phyloP scores from a whole-genome alignment of 2,329 filamentous ascomycete genomes.

The Lecanicillium sp. region DNA sequence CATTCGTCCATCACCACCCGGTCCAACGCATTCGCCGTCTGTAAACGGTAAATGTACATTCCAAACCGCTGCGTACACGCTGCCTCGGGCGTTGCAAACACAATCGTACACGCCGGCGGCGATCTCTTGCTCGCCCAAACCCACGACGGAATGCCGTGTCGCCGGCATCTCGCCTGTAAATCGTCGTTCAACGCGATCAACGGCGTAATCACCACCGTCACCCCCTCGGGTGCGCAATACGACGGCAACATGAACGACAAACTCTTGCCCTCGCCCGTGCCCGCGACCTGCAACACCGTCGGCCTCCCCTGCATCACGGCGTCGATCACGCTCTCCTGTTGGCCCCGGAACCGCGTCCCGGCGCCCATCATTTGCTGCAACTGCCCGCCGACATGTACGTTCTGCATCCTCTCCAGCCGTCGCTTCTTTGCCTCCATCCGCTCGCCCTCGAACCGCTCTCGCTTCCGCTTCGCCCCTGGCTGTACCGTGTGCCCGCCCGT shows the following conservation, averaged over 20 bases:
- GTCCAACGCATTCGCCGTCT: too few relatives aligned
- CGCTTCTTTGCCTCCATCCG: constrained; percentile 1
- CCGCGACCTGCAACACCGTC: constrained; percentile 9
- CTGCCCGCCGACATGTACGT: too few relatives aligned
- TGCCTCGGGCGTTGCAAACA: too few relatives aligned
- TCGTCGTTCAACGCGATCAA: constrained; percentile 7
- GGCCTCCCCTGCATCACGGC: constrained; percentile 5
- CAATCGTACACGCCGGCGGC: not conserved
- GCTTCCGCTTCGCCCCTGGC: constrained; percentile 2
- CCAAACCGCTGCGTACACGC: constrained; percentile 5
- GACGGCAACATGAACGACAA: constrained; percentile 13
- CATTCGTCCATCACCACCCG: too few relatives aligned
- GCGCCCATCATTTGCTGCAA: constrained; percentile 9
- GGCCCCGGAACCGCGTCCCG: constrained; percentile 2
- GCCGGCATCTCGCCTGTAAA: constrained; percentile 3
- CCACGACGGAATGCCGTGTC: not conserved
- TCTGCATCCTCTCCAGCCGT: constrained; percentile 2
- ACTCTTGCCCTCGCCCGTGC: constrained; percentile 12
- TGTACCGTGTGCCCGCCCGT: not conserved
- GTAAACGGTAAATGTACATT: constrained; percentile 5
- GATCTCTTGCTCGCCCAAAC: constrained; percentile 1
- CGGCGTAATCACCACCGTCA: constrained; percentile 9
- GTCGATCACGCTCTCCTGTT: constrained; percentile 9
- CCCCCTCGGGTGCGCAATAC: constrained; percentile 5
- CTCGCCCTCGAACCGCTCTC: not conserved